Evolutionary conservation across 2,329 filamentous ascomycete species (phyloP), one percentile per base, ranked within the genome.

Genomic region (Teratosphaeria pseudoeucalypti): DNA sequence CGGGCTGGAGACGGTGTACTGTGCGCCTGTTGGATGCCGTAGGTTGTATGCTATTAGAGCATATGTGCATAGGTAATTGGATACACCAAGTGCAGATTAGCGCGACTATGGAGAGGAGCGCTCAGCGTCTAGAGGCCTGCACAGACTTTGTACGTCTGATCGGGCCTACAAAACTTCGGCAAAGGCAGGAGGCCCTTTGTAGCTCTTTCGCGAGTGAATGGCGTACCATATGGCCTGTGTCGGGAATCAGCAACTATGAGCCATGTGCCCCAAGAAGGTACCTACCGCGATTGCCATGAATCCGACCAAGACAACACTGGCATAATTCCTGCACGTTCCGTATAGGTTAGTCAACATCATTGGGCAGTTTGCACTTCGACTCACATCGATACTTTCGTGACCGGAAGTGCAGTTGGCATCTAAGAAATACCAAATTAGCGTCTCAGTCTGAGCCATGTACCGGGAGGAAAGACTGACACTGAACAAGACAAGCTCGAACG

Each of bases 241-340:
- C 29, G 23, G 14, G 12, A 11, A 12, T 26, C 7, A 27, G 52
- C 52, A 27, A 11, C 23, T 27, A n/a, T 23, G 12, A 23, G 14
- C 5, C 6, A 53, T 53, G 1, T 53, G 12, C 23, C 29, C 6
- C 52, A 16, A 14, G 23, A 12, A 16, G 12, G 5, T 5, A 26
- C 52, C 23, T 2, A 59, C 62, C 9, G 63, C 62, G 37, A 64
- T 61, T 14, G 56, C 26, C 12, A 43, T 76, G 61, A 86, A 84
- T 53, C 78, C 72, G 7, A 80, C 75, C 62, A 85, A 79, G 2
- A 85, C 82, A 0, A 84, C 82, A 32, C 61, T 62, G 2, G 81
- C 81, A 65, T 85, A 85, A 62, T 84, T 85, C 72, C 81, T 82
- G n/a, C 7, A 32, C 7, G 14, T 23, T 5, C 3, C 12, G 10